These are phyloP conservation scores for Phytophthora capsici DNA, from an alignment of 352 stramenopile genomes.

Conservation along the genomic window DNA sequence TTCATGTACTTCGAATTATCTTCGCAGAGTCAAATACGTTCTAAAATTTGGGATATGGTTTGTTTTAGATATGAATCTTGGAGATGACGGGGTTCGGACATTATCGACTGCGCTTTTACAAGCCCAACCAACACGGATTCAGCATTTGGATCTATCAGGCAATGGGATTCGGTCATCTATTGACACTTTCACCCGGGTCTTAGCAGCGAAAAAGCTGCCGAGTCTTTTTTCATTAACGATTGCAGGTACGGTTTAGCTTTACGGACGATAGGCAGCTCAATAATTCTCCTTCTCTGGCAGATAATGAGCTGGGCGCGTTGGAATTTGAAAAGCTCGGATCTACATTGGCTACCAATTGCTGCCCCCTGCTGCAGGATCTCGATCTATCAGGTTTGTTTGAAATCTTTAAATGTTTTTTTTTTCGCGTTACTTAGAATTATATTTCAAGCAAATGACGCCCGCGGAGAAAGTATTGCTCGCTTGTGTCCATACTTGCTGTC, in stretches of 20 bases:
- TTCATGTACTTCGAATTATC: slow-evolving; percentile 26
- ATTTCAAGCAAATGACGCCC: slow-evolving; percentile 47
- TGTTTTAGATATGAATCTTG: slow-evolving; percentile 39
- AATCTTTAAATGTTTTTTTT: neutral
- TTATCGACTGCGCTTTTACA: slow-evolving; percentile 28
- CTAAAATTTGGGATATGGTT: neutral
- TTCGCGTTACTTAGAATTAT: no score
- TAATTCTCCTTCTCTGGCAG: slow-evolving; percentile 17
- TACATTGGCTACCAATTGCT: slow-evolving; percentile 28
- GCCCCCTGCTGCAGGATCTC: slow-evolving; percentile 37
- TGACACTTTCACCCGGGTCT: slow-evolving; percentile 25
- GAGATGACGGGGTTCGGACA: slow-evolving; percentile 28
- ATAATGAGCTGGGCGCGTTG: slow-evolving; percentile 44
- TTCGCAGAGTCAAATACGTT: no score
- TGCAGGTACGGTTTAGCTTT: slow-evolving; percentile 24
- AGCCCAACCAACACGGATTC: slow-evolving; percentile 10
- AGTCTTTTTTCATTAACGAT: slow-evolving; percentile 35
- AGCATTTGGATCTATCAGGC: slow-evolving; percentile 42
- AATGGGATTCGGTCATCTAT: slow-evolving; percentile 40
- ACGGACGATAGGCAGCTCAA: neutral
- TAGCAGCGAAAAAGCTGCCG: slow-evolving; percentile 20
- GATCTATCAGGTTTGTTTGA: slow-evolving; percentile 44
- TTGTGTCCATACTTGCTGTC: slow-evolving; percentile 53
- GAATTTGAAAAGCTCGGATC: slow-evolving; percentile 43
- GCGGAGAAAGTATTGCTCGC: slow-evolving; percentile 48